A percentile compares a stretch with the other conserved stretches of the same genome.
phyloP scores from a whole-genome alignment of 176 grass and related monocot species.

The Rhynchospora breviuscula region DNA sequence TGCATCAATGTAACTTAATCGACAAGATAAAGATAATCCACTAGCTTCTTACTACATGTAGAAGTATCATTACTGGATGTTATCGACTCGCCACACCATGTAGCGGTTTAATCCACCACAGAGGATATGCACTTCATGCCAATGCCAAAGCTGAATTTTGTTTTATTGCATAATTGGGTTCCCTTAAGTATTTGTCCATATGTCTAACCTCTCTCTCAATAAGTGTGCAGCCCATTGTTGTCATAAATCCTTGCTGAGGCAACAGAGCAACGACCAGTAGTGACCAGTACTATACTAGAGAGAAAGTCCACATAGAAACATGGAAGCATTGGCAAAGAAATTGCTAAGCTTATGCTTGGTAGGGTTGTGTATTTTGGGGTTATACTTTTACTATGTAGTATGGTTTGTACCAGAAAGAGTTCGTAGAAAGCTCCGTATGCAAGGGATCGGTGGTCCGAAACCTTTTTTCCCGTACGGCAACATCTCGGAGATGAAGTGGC shows the following conservation, averaged over 20 bases:
- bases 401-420: constrained; percentile 59
- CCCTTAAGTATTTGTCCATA: not conserved
- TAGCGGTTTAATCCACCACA: not conserved
- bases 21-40: no score
- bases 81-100: not conserved
- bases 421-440: constrained; percentile 45
- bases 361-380: constrained; percentile 46
- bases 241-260: not conserved
- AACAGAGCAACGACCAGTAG: not conserved
- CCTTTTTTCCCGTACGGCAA: constrained; percentile 80
- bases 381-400: constrained; percentile 60
- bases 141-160: constrained; percentile 27
- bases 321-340: constrained; percentile 29
- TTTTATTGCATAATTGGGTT: constrained; percentile 5
- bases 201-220: not conserved
- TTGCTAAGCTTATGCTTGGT: constrained; percentile 40
- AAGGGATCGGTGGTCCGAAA: constrained; percentile 59
- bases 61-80: not conserved
- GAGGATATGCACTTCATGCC: not conserved
- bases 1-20: no score
- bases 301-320: not conserved
- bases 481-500: constrained; percentile 60
- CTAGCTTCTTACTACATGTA: no score
- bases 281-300: not conserved
- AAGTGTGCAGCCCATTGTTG: not conserved